Conservation (phyloP, 768 basidiomycete species). For the Amanita subjunquillea region DNA sequence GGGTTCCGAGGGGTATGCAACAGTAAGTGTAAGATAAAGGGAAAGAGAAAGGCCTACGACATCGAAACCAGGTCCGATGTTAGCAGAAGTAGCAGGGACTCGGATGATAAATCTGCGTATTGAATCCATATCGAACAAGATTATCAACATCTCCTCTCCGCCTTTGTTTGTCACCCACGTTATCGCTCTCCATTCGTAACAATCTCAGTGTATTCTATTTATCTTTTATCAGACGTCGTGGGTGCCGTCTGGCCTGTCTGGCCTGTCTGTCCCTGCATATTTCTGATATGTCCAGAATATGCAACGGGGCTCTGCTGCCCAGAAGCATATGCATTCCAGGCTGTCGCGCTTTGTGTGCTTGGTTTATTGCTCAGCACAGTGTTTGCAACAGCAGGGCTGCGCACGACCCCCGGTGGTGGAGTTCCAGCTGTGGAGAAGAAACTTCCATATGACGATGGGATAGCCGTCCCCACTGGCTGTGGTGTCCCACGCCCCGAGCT, state of each 20-base stretch:
- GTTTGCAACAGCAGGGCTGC: constrained; percentile 17
- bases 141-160: background rate
- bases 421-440: constrained; percentile 13
- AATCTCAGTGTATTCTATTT: background rate
- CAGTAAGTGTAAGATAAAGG: constrained; percentile 68
- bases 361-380: constrained; percentile 13
- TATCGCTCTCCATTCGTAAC: background rate
- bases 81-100: constrained; percentile 96
- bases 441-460: constrained; percentile 14
- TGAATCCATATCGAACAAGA: constrained; percentile 1
- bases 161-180: background rate
- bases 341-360: background rate
- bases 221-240: constrained; percentile 12
- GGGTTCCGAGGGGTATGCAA: constrained; percentile 26
- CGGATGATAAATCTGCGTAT: constrained; percentile 51
- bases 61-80: constrained; percentile 98
- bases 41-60: constrained; percentile 97
- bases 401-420: background rate
- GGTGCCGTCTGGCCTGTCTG: constrained; percentile 12
- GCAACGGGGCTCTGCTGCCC: constrained; percentile 12
- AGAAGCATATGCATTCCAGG: constrained; percentile 7
- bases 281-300: constrained; percentile 22
- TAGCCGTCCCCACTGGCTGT: constrained; percentile 18
- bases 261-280: constrained; percentile 9
- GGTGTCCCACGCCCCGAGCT: constrained; percentile 32